A percentile compares a stretch with the other conserved stretches of the same genome.
Conservation (phyloP, 257 asterid species). For the Ocimum tenuiflorum region DNA sequence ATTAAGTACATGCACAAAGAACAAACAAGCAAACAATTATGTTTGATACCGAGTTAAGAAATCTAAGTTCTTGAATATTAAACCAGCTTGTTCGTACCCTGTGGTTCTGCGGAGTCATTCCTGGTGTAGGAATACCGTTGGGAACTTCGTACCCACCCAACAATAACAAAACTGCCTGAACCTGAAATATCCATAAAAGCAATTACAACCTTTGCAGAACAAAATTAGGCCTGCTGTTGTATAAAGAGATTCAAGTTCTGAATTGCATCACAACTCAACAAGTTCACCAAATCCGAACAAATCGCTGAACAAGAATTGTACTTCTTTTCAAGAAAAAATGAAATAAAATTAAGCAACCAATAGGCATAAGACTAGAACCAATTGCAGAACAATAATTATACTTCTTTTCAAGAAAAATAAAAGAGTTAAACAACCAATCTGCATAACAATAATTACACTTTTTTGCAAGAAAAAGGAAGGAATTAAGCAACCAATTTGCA, state of each 20-base stretch:
- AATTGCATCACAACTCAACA: neutral
- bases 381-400: neutral
- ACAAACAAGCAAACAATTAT: constrained; percentile 2
- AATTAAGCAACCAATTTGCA: neutral
- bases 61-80: constrained; percentile 3
- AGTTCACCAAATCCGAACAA: neutral
- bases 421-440: no score
- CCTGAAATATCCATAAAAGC: constrained; percentile 35
- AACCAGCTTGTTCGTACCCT: constrained; percentile 40
- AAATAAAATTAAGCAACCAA: neutral
- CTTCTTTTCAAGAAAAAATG: neutral
- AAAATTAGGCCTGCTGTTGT: neutral
- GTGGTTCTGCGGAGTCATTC: constrained; percentile 59
- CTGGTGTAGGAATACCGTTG: constrained; percentile 54
- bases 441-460: neutral
- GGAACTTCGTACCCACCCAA: constrained; percentile 94
- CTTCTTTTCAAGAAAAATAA: neutral
- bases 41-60: neutral
- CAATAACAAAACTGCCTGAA: constrained; percentile 77
- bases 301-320: neutral
- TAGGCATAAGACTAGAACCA: no score
- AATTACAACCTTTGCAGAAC: neutral
- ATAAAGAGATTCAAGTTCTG: neutral
- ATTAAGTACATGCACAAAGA: constrained; percentile 16
- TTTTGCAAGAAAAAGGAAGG: neutral